A percentile compares a stretch with the other conserved stretches of the same genome.
Evolutionary conservation across 2,329 filamentous ascomycete species (phyloP).

Genomic region (Ophiostoma sp.): DNA sequence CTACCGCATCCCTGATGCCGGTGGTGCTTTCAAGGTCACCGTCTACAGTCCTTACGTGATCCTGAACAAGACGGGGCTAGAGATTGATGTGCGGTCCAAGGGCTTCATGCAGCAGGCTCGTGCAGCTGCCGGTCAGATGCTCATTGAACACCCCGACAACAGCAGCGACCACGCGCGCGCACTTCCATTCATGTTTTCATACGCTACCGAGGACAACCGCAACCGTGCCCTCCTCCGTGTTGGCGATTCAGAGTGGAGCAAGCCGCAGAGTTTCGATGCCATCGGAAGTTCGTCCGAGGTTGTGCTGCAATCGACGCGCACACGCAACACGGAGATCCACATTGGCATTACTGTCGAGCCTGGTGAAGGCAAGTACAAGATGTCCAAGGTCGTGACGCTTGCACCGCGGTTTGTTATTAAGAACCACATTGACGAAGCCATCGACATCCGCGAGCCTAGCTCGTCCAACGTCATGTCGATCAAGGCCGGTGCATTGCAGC

Average conservation of each 20-base stretch:
- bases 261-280: conserved; percentile 94
- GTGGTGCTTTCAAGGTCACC: conserved; percentile 91
- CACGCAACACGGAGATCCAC: conserved; percentile 73
- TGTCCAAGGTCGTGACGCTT: conserved; percentile 92
- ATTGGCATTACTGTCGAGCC: conserved; percentile 83
- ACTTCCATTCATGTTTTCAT: conserved; percentile 94
- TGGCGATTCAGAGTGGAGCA: conserved; percentile 90
- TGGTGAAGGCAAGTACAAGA: conserved; percentile 94
- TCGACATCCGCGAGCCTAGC: conserved; percentile 85
- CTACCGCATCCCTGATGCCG: conserved; percentile 81
- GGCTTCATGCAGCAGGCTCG: conserved; percentile 78
- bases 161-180: conserved; percentile 57
- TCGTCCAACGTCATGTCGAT: conserved; percentile 80
- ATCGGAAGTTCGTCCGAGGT: conserved; percentile 91
- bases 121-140: conserved; percentile 73
- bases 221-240: conserved; percentile 86
- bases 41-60: conserved; percentile 94
- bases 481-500: conserved; percentile 71
- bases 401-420: conserved; percentile 89
- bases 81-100: conserved; percentile 83
- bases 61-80: conserved; percentile 88
- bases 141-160: conserved; percentile 36
- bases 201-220: conserved; percentile 77
- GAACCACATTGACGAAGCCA: conserved; percentile 83
- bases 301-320: conserved; percentile 64